phyloP scores from a whole-genome alignment of 176 grass and related monocot genomes.

The Zea mays region DNA sequence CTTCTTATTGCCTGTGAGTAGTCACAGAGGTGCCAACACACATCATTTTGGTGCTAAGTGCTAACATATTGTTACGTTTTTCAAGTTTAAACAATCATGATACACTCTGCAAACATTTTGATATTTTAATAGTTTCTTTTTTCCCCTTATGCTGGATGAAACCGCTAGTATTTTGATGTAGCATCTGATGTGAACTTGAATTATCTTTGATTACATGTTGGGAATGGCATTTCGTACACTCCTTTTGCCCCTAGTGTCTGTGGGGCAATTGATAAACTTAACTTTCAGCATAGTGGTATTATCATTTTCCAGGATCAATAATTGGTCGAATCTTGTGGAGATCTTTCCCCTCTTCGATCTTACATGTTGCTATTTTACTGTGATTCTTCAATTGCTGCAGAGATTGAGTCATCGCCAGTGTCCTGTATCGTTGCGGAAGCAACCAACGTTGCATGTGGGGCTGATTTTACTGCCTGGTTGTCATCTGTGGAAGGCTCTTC shows the following conservation, averaged over 20 bases:
- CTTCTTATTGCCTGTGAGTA: conserved; percentile 15
- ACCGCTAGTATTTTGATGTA: background rate
- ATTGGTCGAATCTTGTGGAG: background rate
- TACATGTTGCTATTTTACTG: conserved; percentile 18
- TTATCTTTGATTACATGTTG: conserved; percentile 15
- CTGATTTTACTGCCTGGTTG: conserved; percentile 95
- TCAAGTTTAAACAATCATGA: conserved; percentile 8
- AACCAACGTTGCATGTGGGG: conserved; percentile 69
- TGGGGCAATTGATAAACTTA: conserved; percentile 1
- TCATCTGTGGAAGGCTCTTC: conserved; percentile 87
- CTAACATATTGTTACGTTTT: conserved; percentile 7
- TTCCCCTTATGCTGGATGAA: background rate
- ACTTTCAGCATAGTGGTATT: conserved; percentile 14
- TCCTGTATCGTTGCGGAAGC: conserved; percentile 72
- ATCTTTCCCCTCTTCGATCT: background rate
- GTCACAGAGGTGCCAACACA: conserved; percentile 10
- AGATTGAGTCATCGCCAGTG: conserved; percentile 77
- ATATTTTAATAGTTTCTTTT: background rate
- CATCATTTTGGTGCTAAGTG: background rate
- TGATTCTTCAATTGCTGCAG: conserved; percentile 55
- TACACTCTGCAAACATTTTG: background rate
- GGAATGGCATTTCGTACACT: conserved; percentile 3
- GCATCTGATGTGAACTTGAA: background rate
- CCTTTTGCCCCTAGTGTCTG: background rate
- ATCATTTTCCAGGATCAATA: background rate